Evolutionary conservation across 2,329 filamentous ascomycete genomes (phyloP), one percentile per base, ranked within the genome.

Genomic region (Falciphora oryzae): DNA sequence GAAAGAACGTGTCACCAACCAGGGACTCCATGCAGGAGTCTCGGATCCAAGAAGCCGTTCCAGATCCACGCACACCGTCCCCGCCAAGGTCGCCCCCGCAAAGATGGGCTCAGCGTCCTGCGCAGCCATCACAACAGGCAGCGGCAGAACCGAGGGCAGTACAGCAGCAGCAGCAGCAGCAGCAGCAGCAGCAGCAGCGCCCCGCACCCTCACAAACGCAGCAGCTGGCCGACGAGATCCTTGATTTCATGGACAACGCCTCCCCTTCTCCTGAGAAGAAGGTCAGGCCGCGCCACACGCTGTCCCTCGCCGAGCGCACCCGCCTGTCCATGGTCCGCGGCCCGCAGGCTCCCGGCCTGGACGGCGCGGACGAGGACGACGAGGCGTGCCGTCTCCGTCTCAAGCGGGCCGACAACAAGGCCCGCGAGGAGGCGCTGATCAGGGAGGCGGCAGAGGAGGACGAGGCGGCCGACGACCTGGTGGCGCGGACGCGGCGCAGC

Each of bases 241-340:
- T 87, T 5, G 80, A 80, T 16, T 83, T 82, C 0, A 82, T 87
- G 72, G 76, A 80, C 29, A 79, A 79, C 59, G 78, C 79, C 0
- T 86, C 85, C 1, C 85, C 85, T 0, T 88, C 86, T 0, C 86
- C 86, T 0, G 72, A 77, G 58, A 88, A 86, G 69, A 88, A 86
- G 68, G 14, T n/a, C 2, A 82, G 79, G 65, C 76, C 78, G 0
- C 80, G 85, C 0, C 85, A 85, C 62, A 83, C 81, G 0, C 75
- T 89, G 11, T 88, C 89, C 0, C 82, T 95, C 0, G 84, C 89
- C 4, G 92, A 96, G 72, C 89, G 93, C 61, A 96, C 93, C 0
- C 86, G 90, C 25, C 82, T 92, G 64, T 93, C 91, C 25, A 94
- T 97, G 87, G 86, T 88, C 0, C 81, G 87, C 3, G 79, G 85